Evolutionary conservation across 2,329 filamentous ascomycete genomes (phyloP).

Genomic region (Cercospora sojina): DNA sequence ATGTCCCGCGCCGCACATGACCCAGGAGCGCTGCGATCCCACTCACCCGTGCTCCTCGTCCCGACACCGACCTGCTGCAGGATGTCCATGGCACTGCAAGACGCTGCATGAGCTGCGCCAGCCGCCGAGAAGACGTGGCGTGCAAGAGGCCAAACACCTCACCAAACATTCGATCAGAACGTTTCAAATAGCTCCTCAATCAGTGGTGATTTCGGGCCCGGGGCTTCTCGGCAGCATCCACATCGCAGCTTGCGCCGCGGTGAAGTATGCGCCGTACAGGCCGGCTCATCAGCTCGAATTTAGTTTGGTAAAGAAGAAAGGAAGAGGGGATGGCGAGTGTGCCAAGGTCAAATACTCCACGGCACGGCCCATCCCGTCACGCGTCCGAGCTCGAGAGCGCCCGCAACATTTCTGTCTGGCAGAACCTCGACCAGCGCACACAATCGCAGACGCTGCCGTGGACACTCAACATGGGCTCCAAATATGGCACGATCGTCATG

Average conservation of each 20-base stretch:
- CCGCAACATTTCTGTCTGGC: background rate
- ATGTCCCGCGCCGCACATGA: background rate
- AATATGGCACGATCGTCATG: slow-evolving; percentile 93
- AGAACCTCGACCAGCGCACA: background rate
- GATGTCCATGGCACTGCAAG: background rate
- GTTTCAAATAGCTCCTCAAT: slow-evolving; percentile 44
- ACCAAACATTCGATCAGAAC: slow-evolving; percentile 49
- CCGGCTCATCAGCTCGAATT: slow-evolving; percentile 74
- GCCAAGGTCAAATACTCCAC: background rate
- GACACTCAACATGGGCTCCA: slow-evolving; percentile 45
- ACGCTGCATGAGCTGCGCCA: background rate
- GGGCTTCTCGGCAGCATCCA: slow-evolving; percentile 52
- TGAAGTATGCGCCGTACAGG: slow-evolving; percentile 51
- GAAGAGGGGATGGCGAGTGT: slow-evolving; percentile 24
- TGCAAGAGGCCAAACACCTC: background rate
- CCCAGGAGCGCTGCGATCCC: background rate
- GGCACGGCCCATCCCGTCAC: background rate
- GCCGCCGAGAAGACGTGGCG: background rate
- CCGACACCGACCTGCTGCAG: background rate
- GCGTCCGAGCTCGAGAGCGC: background rate
- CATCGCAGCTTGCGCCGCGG: slow-evolving; percentile 34
- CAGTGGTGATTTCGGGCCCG: slow-evolving; percentile 48
- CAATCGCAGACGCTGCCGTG: background rate
- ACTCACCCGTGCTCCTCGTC: background rate
- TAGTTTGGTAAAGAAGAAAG: slow-evolving; percentile 67